A percentile compares a stretch with the other conserved stretches of the same genome.
Evolutionary conservation across 1,284 basidiomycete genomes (phyloP).

Genomic region (Malassezia dermatis): DNA sequence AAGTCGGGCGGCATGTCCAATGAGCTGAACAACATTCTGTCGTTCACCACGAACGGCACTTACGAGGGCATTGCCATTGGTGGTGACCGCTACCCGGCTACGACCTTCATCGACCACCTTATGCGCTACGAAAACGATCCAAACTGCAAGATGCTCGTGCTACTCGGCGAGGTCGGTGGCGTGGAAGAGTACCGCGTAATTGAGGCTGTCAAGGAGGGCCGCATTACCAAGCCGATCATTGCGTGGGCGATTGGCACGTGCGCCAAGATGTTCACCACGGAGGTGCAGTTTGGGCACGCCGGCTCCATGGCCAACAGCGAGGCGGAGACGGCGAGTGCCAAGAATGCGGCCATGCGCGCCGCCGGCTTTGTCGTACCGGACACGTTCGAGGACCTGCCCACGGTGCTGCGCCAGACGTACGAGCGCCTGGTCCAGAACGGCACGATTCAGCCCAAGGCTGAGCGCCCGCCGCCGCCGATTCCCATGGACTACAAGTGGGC

Average conservation of each 20-base stretch:
- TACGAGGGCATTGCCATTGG: slow-evolving; percentile 99
- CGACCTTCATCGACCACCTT: slow-evolving; percentile 97
- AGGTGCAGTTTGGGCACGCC: slow-evolving; percentile 98
- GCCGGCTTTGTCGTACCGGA: slow-evolving; percentile 95
- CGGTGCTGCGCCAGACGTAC: slow-evolving; percentile 73
- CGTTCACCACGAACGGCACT: slow-evolving; percentile 90
- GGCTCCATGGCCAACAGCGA: slow-evolving; percentile 97
- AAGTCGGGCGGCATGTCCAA: slow-evolving; percentile 99
- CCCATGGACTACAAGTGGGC: slow-evolving; percentile 99
- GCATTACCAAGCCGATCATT: slow-evolving; percentile 95
- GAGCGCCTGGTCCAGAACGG: slow-evolving; percentile 67
- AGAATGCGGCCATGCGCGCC: slow-evolving; percentile 87
- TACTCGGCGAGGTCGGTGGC: slow-evolving; percentile 96
- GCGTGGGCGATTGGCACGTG: slow-evolving; percentile 99
- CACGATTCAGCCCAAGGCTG: slow-evolving; percentile 61
- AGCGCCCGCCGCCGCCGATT: slow-evolving; percentile 84
- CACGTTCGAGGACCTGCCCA: slow-evolving; percentile 91
- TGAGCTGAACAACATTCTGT: slow-evolving; percentile 99
- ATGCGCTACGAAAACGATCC: slow-evolving; percentile 94
- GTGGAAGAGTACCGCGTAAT: slow-evolving; percentile 99
- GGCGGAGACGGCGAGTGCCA: slow-evolving; percentile 90
- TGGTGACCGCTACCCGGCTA: slow-evolving; percentile 95
- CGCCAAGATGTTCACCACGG: slow-evolving; percentile 99
- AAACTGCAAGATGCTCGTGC: slow-evolving; percentile 95
- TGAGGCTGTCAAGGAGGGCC: slow-evolving; percentile 84